Base-by-base conservation (phyloP, 495 filamentous ascomycete species). In the Aspergillus ellipticus region DNA sequence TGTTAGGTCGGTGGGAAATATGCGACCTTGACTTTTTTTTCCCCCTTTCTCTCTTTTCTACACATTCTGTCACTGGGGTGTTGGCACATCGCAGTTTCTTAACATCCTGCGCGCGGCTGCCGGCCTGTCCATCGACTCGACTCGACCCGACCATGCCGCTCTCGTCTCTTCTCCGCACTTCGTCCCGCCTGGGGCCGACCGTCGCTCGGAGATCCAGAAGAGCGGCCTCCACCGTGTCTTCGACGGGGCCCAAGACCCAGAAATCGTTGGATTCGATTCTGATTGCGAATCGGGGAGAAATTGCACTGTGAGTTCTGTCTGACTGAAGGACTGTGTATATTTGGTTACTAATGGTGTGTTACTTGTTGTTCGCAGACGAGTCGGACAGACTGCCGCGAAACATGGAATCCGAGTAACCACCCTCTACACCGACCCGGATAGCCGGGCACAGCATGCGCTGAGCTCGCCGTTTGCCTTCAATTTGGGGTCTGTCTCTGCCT, bases 231-330 rank as follows among this genome's bases (percentile, higher is more conserved):
- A 72, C 75, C 13, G 54, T 67, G 20, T 58, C 60, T 16, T 43
- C 72, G 2, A 62, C 48, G 39, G 49, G 56, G 8, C 17, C 68
- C 26, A 61, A 54, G 21, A 41, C 56, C 20, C 58, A 42, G 31
- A 67, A 64, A 3, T 82, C 90, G 10, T 78, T 97, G 53, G 86
- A 86, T 45, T 96, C 91, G 15, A 87, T 97, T 47, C 77, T 97
- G 0, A 97, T 99, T 65, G 94, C 94, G 15, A 99, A 99, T 66
- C 85, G 94, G 60, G 94, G 94, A 57, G 94, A 99, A 68, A 99
- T 99, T 65, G 95, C 94, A 51, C 77, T 97, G 79, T 88, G 67
- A n/a, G n/a, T n/a, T n/a, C n/a, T 49, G 79, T 70, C 28, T 39
- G 19, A 15, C n/a, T 39, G 37, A n/a, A n/a, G n/a, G n/a, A n/a